Evolutionary conservation across 1,284 basidiomycete species (phyloP).

Genomic region (Cystobasidium slooffiae): DNA sequence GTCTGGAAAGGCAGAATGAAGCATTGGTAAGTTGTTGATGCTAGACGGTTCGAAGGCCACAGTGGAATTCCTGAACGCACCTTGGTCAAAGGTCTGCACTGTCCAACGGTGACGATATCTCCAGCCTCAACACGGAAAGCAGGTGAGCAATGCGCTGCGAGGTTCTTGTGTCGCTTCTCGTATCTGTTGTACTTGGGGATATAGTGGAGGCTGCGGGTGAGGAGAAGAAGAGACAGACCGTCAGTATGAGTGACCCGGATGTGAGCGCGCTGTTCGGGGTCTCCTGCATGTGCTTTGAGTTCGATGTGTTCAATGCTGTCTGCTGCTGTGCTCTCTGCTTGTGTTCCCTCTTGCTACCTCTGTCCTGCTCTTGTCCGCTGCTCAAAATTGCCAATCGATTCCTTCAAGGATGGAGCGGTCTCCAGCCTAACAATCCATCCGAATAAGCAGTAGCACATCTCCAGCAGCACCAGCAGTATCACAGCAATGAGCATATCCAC

Average conservation of each 20-base stretch:
- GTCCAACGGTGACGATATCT: conserved; percentile 94
- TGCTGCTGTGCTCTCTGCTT: background rate
- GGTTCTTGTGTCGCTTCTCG: conserved; percentile 82
- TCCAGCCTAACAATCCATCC: no score
- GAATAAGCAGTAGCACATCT: background rate
- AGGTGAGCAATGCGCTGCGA: conserved; percentile 94
- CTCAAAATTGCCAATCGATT: background rate
- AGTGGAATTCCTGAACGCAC: background rate
- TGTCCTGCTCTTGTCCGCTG: background rate
- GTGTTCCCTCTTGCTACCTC: background rate
- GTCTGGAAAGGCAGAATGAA: conserved; percentile 22
- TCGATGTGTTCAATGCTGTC: background rate
- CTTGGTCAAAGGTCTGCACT: conserved; percentile 99
- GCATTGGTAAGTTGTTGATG: background rate
- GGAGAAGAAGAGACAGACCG: conserved; percentile 1
- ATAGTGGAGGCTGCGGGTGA: conserved; percentile 68
- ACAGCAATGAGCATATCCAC: background rate
- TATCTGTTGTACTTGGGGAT: conserved; percentile 89
- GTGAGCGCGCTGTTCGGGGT: background rate
- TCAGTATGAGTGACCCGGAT: background rate
- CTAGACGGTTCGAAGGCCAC: background rate
- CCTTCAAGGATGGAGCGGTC: no score
- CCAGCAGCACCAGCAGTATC: background rate
- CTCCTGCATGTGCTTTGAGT: background rate
- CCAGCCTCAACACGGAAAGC: conserved; percentile 78